Evolutionary conservation across 2,329 filamentous ascomycete species (phyloP).

Genomic region (Alternaria arbusti): DNA sequence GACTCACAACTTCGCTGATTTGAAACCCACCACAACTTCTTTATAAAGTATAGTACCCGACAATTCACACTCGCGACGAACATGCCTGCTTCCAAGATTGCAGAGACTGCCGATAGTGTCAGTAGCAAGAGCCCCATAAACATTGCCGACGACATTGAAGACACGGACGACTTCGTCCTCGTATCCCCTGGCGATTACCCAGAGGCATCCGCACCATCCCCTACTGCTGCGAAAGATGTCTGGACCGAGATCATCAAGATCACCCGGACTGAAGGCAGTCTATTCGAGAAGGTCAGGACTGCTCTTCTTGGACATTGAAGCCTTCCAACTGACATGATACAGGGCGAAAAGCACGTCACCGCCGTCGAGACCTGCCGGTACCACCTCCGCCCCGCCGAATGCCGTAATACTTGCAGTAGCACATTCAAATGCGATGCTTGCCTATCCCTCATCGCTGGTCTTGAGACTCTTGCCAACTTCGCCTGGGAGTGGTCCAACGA

Average conservation of each 20-base stretch:
- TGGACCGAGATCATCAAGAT: background rate
- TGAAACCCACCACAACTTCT: background rate
- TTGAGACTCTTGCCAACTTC: background rate
- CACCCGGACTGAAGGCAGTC: background rate
- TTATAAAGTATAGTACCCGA: background rate
- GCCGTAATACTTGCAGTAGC: background rate
- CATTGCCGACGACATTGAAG: background rate
- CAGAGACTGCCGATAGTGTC: background rate
- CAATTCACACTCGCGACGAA: background rate
- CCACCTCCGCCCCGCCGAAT: background rate
- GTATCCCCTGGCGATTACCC: background rate
- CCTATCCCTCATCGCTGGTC: background rate
- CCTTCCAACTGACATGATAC: background rate
- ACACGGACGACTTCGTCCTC: background rate
- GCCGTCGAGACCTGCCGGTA: background rate
- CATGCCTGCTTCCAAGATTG: background rate
- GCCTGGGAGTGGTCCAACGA: background rate
- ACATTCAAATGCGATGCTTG: background rate
- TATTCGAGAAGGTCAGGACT: background rate
- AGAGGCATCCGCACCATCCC: background rate
- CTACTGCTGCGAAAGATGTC: background rate
- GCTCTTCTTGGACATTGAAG: background rate
- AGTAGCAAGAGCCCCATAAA: background rate
- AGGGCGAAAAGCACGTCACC: background rate
- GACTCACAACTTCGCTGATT: background rate